Conservation (phyloP, 495 filamentous ascomycete species). For the Pyrenopolyporus hunteri region DNA sequence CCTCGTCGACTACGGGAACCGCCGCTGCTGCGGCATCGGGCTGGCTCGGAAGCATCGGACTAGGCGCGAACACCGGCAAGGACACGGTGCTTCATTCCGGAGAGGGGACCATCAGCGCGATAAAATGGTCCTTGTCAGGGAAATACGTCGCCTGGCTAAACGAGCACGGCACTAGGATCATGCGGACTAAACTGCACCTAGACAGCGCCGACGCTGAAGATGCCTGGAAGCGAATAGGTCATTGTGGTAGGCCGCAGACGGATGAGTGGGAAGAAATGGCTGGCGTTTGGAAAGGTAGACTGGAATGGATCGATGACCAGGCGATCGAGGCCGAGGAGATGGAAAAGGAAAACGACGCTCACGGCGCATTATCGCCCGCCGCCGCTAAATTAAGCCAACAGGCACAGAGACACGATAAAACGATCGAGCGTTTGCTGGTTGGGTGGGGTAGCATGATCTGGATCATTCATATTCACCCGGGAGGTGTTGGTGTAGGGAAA, state of each 20-base stretch:
- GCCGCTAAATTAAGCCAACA: slow-evolving; percentile 53
- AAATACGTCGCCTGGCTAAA: slow-evolving; percentile 94
- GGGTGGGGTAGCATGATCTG: slow-evolving; percentile 97
- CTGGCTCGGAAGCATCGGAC: slow-evolving; percentile 85
- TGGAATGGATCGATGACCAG: slow-evolving; percentile 90
- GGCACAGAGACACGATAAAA: slow-evolving; percentile 50
- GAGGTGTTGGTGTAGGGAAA: slow-evolving; percentile 69
- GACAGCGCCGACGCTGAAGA: slow-evolving; percentile 77
- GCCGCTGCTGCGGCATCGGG: slow-evolving; percentile 83
- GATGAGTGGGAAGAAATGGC: slow-evolving; percentile 93
- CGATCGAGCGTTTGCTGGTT: slow-evolving; percentile 80
- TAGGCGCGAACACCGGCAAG: slow-evolving; percentile 78
- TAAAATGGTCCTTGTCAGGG: slow-evolving; percentile 91
- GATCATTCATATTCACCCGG: slow-evolving; percentile 89
- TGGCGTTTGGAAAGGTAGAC: slow-evolving; percentile 86
- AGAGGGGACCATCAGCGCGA: slow-evolving; percentile 86
- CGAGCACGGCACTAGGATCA: slow-evolving; percentile 95
- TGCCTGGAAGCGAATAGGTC: slow-evolving; percentile 95
- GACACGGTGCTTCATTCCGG: slow-evolving; percentile 90
- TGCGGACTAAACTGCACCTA: slow-evolving; percentile 86
- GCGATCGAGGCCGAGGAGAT: slow-evolving; percentile 64
- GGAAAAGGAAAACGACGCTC: slow-evolving; percentile 46
- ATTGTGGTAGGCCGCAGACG: slow-evolving; percentile 81
- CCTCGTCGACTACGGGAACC: slow-evolving; percentile 79
- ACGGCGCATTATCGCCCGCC: slow-evolving; percentile 48